These are phyloP conservation scores for Penicillium ochrochloron DNA, from an alignment of 495 filamentous ascomycete species.

Conservation along the genomic window DNA sequence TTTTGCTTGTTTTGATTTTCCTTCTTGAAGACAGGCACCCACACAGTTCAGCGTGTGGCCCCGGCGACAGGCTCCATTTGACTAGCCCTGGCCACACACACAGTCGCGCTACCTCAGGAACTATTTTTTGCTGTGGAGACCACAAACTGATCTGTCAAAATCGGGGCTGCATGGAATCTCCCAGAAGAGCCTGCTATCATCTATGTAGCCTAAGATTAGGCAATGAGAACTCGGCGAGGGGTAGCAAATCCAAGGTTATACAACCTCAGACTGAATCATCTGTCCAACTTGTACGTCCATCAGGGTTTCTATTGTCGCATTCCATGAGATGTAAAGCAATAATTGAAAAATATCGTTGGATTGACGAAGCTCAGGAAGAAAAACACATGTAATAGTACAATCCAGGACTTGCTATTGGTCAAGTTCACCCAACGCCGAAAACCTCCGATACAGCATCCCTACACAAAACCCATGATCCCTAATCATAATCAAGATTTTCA, in stretches of 20 bases:
- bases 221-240: neutral
- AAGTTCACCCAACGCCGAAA: neutral
- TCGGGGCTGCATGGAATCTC: conserved; percentile 9
- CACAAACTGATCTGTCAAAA: conserved; percentile 11
- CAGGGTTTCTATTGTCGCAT: neutral
- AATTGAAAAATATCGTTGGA: neutral
- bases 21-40: conserved; percentile 36
- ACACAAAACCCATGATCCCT: neutral
- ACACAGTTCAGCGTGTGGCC: conserved; percentile 37
- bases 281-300: neutral
- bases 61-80: conserved; percentile 39
- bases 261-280: neutral
- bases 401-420: neutral
- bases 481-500: conserved; percentile 17
- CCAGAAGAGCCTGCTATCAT: neutral
- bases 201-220: neutral
- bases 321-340: neutral
- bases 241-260: neutral
- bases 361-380: neutral
- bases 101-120: conserved; percentile 13
- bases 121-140: conserved; percentile 25
- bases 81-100: conserved; percentile 25
- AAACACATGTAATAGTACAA: neutral
- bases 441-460: neutral
- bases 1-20: conserved; percentile 53